Conservation (phyloP, 768 basidiomycete genomes). For the Phaeotremella fagi region DNA sequence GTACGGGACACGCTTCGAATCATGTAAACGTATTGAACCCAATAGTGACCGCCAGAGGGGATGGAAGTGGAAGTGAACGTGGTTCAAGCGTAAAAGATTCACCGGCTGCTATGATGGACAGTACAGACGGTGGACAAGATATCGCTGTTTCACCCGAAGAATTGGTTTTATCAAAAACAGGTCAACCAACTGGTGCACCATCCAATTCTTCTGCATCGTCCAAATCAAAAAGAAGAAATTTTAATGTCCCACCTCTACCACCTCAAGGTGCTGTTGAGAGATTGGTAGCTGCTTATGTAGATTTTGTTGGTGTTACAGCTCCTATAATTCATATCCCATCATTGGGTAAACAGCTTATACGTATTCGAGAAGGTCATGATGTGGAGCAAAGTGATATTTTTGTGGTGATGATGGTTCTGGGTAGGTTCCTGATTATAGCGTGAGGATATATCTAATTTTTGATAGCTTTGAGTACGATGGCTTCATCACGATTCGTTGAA, state of each 20-base stretch:
- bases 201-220: conserved; percentile 9
- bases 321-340: conserved; percentile 50
- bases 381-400: conserved; percentile 48
- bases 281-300: conserved; percentile 48
- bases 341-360: conserved; percentile 43
- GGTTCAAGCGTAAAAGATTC: neutral
- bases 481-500: conserved; percentile 48
- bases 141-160: neutral
- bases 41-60: neutral
- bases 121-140: neutral
- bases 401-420: conserved; percentile 49
- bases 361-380: conserved; percentile 44
- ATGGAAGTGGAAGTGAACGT: neutral
- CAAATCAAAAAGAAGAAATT: conserved; percentile 17
- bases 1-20: conserved; percentile 36
- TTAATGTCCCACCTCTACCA: conserved; percentile 46
- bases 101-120: neutral
- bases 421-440: conserved; percentile 17
- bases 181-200: conserved; percentile 7
- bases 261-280: conserved; percentile 48
- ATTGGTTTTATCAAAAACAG: neutral
- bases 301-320: conserved; percentile 49
- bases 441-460: neutral
- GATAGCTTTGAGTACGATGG: conserved; percentile 48
- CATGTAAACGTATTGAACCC: conserved; percentile 8